These are phyloP conservation scores for Fusarium bactridioides DNA, from an alignment of 2,329 filamentous ascomycete genomes.

Conservation along the genomic window DNA sequence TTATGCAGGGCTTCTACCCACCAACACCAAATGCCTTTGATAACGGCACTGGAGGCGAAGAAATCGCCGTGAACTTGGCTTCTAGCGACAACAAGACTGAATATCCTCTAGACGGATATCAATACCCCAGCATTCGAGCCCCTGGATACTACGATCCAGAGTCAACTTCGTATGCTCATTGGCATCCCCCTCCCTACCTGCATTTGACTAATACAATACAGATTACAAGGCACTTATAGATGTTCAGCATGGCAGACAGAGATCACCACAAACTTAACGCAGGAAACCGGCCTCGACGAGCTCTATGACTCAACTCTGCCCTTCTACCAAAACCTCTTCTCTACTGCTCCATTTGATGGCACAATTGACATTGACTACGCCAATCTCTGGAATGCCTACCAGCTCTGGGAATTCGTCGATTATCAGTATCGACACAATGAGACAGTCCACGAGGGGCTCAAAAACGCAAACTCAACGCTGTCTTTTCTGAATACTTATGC, in stretches of 20 bases:
- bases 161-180: slow-evolving; percentile 54
- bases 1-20: slow-evolving; percentile 86
- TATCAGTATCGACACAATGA: slow-evolving; percentile 62
- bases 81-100: slow-evolving; percentile 58
- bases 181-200: background rate
- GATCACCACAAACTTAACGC: slow-evolving; percentile 36
- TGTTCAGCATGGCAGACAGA: slow-evolving; percentile 52
- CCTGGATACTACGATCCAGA: slow-evolving; percentile 55
- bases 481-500: slow-evolving; percentile 69
- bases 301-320: slow-evolving; percentile 42
- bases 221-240: slow-evolving; percentile 49
- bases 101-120: slow-evolving; percentile 79
- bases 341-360: slow-evolving; percentile 47
- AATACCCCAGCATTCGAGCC: slow-evolving; percentile 74
- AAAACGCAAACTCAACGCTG: slow-evolving; percentile 41
- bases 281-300: slow-evolving; percentile 35
- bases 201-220: slow-evolving; percentile 21
- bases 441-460: slow-evolving; percentile 51
- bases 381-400: slow-evolving; percentile 59
- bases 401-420: slow-evolving; percentile 63
- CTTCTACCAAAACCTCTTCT: slow-evolving; percentile 57
- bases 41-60: slow-evolving; percentile 40
- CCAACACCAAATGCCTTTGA: slow-evolving; percentile 59
- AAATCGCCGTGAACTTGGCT: slow-evolving; percentile 53
- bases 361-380: slow-evolving; percentile 47